These are phyloP conservation scores for Scutellaria baicalensis DNA, from an alignment of 257 asterid genomes.

Conservation along the genomic window DNA sequence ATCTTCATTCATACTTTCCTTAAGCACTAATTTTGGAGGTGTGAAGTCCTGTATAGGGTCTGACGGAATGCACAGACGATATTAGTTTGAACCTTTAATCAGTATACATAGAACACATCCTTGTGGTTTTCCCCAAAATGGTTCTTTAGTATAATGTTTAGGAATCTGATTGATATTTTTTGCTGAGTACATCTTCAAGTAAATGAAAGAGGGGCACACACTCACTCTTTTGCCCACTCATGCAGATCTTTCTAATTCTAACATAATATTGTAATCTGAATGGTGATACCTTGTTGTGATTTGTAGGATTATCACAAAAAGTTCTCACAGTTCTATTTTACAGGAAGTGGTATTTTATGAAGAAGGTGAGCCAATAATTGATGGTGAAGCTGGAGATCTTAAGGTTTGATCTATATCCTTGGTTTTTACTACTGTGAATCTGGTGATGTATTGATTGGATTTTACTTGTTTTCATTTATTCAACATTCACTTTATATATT, in stretches of 20 bases:
- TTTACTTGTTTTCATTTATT: conserved; percentile 1
- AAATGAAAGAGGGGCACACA: neutral
- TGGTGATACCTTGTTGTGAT: neutral
- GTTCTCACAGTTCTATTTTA: conserved; percentile 4
- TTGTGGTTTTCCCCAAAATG: neutral
- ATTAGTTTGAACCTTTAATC: neutral
- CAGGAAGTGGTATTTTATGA: conserved; percentile 93
- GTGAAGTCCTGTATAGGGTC: neutral
- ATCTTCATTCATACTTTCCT: neutral
- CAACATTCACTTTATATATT: neutral
- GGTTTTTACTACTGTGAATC: neutral
- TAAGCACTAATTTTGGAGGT: neutral
- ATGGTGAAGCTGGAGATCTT: conserved; percentile 97
- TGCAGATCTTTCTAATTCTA: neutral
- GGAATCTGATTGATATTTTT: neutral
- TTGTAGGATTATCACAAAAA: neutral
- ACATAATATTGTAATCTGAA: neutral
- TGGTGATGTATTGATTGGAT: neutral
- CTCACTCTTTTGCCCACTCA: neutral
- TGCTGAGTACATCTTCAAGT: neutral
- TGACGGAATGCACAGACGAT: neutral
- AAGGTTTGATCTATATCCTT: conserved; percentile 47
- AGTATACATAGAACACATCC: neutral
- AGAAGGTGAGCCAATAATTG: conserved; percentile 92
- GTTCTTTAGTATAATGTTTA: neutral